phyloP scores from a whole-genome alignment of 768 basidiomycete genomes.

The Leccinum longicurvipes region DNA sequence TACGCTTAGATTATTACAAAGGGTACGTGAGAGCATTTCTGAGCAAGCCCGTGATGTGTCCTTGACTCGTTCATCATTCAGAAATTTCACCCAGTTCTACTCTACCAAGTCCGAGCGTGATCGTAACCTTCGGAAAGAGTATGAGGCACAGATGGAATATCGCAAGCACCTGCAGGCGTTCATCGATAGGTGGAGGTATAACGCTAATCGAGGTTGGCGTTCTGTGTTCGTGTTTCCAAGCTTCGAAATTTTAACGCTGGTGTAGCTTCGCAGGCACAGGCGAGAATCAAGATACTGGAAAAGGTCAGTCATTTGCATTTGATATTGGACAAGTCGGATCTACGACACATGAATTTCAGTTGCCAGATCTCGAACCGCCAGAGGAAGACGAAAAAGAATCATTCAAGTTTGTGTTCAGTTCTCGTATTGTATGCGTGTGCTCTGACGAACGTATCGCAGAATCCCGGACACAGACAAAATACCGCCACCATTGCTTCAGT shows the following conservation, averaged over 20 bases:
- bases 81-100: slow-evolving; percentile 98
- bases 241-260: slow-evolving; percentile 1
- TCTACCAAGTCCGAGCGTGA: slow-evolving; percentile 96
- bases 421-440: neutral
- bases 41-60: neutral
- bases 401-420: slow-evolving; percentile 62
- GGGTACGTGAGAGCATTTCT: slow-evolving; percentile 46
- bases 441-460: slow-evolving; percentile 34
- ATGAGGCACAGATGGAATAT: slow-evolving; percentile 94
- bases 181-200: slow-evolving; percentile 98
- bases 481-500: slow-evolving; percentile 90
- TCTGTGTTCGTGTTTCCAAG: neutral
- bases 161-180: slow-evolving; percentile 95
- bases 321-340: neutral
- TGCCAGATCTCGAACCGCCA: slow-evolving; percentile 91
- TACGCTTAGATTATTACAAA: slow-evolving; percentile 94
- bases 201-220: slow-evolving; percentile 80
- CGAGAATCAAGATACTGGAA: slow-evolving; percentile 72
- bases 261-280: slow-evolving; percentile 82
- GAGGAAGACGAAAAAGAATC: slow-evolving; percentile 89
- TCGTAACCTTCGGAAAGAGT: slow-evolving; percentile 88
- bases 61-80: slow-evolving; percentile 35
- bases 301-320: slow-evolving; percentile 44
- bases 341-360: slow-evolving; percentile 36
- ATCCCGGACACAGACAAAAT: slow-evolving; percentile 98